Evolutionary conservation across 331 rosid species (phyloP), one percentile per base, ranked within the genome.

Genomic region (Prunus yedoensis): DNA sequence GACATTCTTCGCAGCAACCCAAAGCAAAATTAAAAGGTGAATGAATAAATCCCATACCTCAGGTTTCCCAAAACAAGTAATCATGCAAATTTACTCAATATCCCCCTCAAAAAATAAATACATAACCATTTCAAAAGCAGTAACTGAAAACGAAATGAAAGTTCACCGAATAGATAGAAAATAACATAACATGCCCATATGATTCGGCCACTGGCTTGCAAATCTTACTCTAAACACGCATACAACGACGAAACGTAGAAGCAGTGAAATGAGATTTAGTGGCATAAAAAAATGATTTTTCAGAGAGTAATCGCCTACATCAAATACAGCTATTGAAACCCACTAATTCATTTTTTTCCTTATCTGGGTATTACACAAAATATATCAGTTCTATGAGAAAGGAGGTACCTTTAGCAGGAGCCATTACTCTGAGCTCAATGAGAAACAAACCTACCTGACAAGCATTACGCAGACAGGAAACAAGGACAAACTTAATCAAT

Each of bases 341-440:
- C 17, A 60, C 27, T 0, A 27, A 27, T 60, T 60, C 32, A 5
- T 60, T 60, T 13, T 27, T 60, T 16, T 47, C 14, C 30, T 2
- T 9, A 17, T 63, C 68, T 63, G 13, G 14, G 5, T 8, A 63
- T 5, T 38, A 0, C 21, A n/a, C 28, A 32, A 63, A 61, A 17
- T 15, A 12, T 35, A 14, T 0, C 0, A 2, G 47, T 27, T 41
- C 5, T 27, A 49, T 21, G 60, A 46, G 5, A 68, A n/a, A 47
- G 43, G 12, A 58, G 43, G 52, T 74, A 80, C 87, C 87, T 80
- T 84, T 84, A 63, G 43, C 12, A 14, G 87, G 87, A 28, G 82
- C 87, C 87, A 84, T 84, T 80, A 70, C 82, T 69, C 35, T 77
- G 73, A 54, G 60, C 80, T 73, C 82, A 65, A 53, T 17, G 46